phyloP scores from a whole-genome alignment of 805 yeast genomes.

The Suhomyces kilbournensis region DNA sequence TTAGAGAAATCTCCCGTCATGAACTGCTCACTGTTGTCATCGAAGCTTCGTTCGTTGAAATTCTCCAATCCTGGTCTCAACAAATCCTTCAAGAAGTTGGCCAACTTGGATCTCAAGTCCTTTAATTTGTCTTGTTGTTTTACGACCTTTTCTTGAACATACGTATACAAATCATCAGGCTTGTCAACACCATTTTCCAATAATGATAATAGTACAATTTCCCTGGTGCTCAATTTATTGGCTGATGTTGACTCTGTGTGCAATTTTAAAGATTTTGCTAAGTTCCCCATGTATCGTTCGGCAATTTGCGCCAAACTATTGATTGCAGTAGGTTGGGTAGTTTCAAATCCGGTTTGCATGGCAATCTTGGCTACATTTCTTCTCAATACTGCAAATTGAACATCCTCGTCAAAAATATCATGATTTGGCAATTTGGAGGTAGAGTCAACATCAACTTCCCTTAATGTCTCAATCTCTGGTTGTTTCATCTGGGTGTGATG shows the following conservation, averaged over 20 bases:
- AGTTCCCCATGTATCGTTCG: constrained; percentile 70
- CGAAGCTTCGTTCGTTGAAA: constrained; percentile 72
- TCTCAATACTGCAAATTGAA: constrained; percentile 64
- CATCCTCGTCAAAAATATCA: constrained; percentile 55
- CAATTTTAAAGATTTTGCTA: constrained; percentile 65
- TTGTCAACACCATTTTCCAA: constrained; percentile 84
- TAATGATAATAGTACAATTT: constrained; percentile 58
- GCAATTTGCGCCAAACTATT: constrained; percentile 81
- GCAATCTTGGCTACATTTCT: constrained; percentile 72
- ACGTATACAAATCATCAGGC: constrained; percentile 71
- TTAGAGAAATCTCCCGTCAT: constrained; percentile 91
- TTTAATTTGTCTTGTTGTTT: constrained; percentile 67
- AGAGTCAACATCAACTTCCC: constrained; percentile 77
- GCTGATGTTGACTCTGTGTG: constrained; percentile 64
- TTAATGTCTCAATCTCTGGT: constrained; percentile 60
- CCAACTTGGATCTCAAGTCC: constrained; percentile 66
- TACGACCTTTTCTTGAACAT: constrained; percentile 66
- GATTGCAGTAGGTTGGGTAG: constrained; percentile 72
- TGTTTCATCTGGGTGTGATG: constrained; percentile 72
- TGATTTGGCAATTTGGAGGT: constrained; percentile 71
- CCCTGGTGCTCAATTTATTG: constrained; percentile 38
- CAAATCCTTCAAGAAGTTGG: constrained; percentile 70
- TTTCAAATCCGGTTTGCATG: constrained; percentile 92
- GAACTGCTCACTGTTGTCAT: constrained; percentile 90
- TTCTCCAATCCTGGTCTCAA: constrained; percentile 79